Evolutionary conservation across 345 rosid species (phyloP).

Genomic region (Lenwebbia sp.): DNA sequence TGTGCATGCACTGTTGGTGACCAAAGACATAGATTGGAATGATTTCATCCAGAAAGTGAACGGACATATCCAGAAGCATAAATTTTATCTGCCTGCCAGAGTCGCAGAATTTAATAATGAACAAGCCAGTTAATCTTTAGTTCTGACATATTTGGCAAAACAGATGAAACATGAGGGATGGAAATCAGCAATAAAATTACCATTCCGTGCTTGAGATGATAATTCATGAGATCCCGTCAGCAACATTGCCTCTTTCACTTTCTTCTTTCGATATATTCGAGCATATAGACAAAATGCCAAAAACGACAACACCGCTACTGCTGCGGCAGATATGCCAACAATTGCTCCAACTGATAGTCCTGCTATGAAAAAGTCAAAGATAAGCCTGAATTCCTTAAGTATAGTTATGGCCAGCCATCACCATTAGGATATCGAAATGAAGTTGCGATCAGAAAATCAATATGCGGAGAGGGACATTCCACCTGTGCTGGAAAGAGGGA

Average conservation of each 20-base stretch:
- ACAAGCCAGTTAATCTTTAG: background rate
- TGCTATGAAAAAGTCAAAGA: slow-evolving; percentile 20
- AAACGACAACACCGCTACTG: slow-evolving; percentile 23
- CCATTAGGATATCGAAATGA: background rate
- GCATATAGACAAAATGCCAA: slow-evolving; percentile 24
- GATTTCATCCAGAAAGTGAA: background rate
- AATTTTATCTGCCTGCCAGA: background rate
- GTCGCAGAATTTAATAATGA: background rate
- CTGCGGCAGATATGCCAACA: slow-evolving; percentile 55
- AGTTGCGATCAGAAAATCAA: slow-evolving; percentile 2
- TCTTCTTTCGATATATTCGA: slow-evolving; percentile 42
- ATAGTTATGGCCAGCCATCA: background rate
- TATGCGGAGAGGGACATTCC: slow-evolving; percentile 24
- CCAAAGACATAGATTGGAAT: background rate
- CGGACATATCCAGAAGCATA: background rate
- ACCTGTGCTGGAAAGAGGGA: slow-evolving; percentile 53
- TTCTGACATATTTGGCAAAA: background rate
- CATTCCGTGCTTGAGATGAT: slow-evolving; percentile 21
- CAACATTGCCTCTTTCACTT: slow-evolving; percentile 21
- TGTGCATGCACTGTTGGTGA: background rate
- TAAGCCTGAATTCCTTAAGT: background rate
- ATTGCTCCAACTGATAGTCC: slow-evolving; percentile 53
- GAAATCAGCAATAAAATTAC: slow-evolving; percentile 13
- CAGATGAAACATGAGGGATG: background rate
- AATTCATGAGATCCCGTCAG: slow-evolving; percentile 21